Base-by-base conservation (phyloP, 2,329 filamentous ascomycete species). In the Penicillium sp. region DNA sequence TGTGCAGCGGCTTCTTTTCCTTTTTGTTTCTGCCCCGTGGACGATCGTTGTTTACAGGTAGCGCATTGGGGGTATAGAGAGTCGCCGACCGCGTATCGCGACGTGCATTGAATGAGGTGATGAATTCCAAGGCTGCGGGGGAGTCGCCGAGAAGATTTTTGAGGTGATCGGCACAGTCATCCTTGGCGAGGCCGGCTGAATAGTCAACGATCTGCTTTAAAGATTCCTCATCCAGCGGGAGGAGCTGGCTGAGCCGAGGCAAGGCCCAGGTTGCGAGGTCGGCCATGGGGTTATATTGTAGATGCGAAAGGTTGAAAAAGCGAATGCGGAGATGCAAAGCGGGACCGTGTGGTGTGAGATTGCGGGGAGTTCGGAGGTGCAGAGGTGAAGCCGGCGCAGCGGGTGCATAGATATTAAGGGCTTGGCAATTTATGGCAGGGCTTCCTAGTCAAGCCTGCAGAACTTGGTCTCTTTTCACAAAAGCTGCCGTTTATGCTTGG, bases 111-210 rank as follows among this genome's bases (percentile, higher is more conserved):
- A 90, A 90, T 11, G 83, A 84, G 22, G 86, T 81, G 58, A 90
- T 90, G 69, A 90, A 90, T 64, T 90, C 87, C 51, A 90, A 74
- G 2, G 85, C 83, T 65, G 89, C 86, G 1, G 92, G 85, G 7
- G 90, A 92, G 72, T 96, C 91, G 49, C 93, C 95, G 0, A 99
- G 84, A 52, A 99, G 80, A 69, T 95, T 91, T 73, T 87, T 89
- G 59, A 99, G 88, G 74, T 98, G 91, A 43, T 92, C 87, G 50
- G 86, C 91, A 14, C 91, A 90, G 62, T 89, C 90, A 51, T 86
- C 77, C 69, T 89, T 92, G 8, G 91, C 86, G 9, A 98, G 82
- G 0, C 87, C 89, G 35, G 85, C 80, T 2, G 90, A 87, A 73
- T 97, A 97, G 48, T 90, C 86, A 63, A 98, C 81, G 44, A 97